Conservation (phyloP, 192 early-diverging fungal genomes). For the Entomortierella chlamydospora region DNA sequence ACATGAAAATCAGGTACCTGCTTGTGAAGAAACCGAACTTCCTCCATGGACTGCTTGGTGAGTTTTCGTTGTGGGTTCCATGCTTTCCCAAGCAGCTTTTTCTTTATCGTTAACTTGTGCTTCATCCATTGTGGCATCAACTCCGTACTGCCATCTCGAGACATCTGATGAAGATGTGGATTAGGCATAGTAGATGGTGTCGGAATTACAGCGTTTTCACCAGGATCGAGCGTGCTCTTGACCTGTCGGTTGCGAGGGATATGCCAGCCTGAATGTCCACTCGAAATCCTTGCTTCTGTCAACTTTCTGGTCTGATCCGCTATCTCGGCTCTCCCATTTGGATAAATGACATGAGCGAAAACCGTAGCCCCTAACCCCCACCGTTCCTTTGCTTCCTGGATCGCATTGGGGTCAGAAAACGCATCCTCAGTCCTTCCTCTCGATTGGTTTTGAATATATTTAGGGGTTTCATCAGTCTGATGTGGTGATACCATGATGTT, state of each 20-base stretch:
- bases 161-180: constrained; percentile 15
- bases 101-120: constrained; percentile 32
- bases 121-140: constrained; percentile 26
- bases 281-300: not conserved
- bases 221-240: no score
- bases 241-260: no score
- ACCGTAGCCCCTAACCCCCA: constrained; percentile 12
- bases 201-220: not conserved
- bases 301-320: constrained; percentile 4
- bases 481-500: no score
- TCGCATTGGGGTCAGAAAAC: not conserved
- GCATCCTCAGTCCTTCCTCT: not conserved
- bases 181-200: not conserved
- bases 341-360: constrained; percentile 19
- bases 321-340: constrained; percentile 19
- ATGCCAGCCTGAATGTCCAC: not conserved
- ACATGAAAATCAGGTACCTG: constrained; percentile 27
- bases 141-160: not conserved
- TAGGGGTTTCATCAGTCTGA: no score
- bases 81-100: constrained; percentile 23
- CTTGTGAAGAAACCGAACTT: constrained; percentile 40
- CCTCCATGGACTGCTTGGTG: constrained; percentile 35
- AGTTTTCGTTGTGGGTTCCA: constrained; percentile 39
- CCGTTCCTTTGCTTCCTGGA: constrained; percentile 12
- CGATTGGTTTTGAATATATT: no score